These are phyloP conservation scores for Fusarium nodosum DNA, from an alignment of 2,329 filamentous ascomycete genomes.

Conservation along the genomic window DNA sequence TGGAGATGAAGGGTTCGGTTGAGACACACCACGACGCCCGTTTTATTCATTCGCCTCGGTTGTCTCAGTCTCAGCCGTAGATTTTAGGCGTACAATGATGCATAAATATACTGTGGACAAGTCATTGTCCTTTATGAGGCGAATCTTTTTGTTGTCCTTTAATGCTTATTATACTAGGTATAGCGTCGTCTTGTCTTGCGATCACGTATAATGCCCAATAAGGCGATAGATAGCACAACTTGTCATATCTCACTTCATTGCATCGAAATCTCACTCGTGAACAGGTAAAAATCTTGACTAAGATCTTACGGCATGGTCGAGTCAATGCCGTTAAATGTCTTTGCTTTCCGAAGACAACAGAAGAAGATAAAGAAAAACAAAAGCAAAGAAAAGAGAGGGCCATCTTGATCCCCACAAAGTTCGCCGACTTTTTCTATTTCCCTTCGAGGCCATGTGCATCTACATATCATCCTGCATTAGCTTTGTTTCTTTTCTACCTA, in stretches of 20 bases:
- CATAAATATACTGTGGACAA: constrained; percentile 4
- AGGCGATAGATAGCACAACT: neutral
- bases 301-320: constrained; percentile 13
- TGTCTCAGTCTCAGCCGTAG: constrained; percentile 37
- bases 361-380: neutral
- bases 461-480: constrained; percentile 31
- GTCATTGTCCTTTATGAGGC: constrained; percentile 3
- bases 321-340: constrained; percentile 6
- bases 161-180: neutral
- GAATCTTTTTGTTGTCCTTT: neutral
- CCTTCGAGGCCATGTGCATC: constrained; percentile 33
- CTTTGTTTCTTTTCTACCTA: neutral
- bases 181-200: neutral
- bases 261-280: constrained; percentile 6
- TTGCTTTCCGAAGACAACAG: neutral
- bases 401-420: constrained; percentile 16
- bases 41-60: constrained; percentile 20
- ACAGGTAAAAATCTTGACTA: neutral
- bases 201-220: constrained; percentile 8
- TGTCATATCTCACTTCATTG: constrained; percentile 5
- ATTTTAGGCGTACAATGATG: neutral
- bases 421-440: constrained; percentile 25
- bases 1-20: constrained; percentile 15
- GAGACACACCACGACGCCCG: constrained; percentile 21
- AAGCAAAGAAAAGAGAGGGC: neutral